Conservation (phyloP, 2,329 filamentous ascomycete genomes). For the Aspergillus sp. region DNA sequence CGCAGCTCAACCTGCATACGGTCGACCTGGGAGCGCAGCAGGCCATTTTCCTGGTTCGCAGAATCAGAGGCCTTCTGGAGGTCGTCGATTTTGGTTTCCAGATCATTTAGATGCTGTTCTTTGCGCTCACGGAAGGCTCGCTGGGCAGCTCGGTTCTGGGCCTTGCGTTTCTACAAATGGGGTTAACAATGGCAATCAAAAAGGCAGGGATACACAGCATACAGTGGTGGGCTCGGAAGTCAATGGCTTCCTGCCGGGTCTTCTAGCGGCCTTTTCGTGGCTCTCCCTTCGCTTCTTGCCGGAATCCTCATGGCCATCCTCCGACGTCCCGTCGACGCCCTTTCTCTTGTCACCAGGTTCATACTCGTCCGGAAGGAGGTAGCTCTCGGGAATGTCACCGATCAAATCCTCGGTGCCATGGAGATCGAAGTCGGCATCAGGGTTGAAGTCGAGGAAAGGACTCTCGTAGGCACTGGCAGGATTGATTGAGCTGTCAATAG, state of each 20-base stretch:
- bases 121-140: constrained; percentile 90
- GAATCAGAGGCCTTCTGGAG: constrained; percentile 73
- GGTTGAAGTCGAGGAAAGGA: constrained; percentile 74
- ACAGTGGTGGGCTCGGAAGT: constrained; percentile 94
- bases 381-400: constrained; percentile 55
- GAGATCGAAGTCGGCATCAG: constrained; percentile 67
- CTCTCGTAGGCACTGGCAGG: constrained; percentile 54
- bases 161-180: constrained; percentile 52
- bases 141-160: constrained; percentile 87
- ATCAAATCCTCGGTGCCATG: constrained; percentile 59
- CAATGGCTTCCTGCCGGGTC: constrained; percentile 89
- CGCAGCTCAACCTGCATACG: constrained; percentile 74
- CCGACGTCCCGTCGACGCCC: constrained; percentile 44
- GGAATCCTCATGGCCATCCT: constrained; percentile 55
- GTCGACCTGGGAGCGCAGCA: constrained; percentile 79
- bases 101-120: constrained; percentile 58
- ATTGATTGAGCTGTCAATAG: constrained; percentile 24
- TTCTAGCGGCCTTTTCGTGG: constrained; percentile 81
- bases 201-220: constrained; percentile 54
- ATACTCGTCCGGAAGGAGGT: constrained; percentile 30
- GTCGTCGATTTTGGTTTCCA: constrained; percentile 49
- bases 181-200: constrained; percentile 13
- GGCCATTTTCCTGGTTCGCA: constrained; percentile 74
- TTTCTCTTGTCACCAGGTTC: constrained; percentile 56
- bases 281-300: constrained; percentile 64